Evolutionary conservation across 352 stramenopile species (phyloP), one percentile per base, ranked within the genome.

Genomic region (Phytophthora gonapodyides): DNA sequence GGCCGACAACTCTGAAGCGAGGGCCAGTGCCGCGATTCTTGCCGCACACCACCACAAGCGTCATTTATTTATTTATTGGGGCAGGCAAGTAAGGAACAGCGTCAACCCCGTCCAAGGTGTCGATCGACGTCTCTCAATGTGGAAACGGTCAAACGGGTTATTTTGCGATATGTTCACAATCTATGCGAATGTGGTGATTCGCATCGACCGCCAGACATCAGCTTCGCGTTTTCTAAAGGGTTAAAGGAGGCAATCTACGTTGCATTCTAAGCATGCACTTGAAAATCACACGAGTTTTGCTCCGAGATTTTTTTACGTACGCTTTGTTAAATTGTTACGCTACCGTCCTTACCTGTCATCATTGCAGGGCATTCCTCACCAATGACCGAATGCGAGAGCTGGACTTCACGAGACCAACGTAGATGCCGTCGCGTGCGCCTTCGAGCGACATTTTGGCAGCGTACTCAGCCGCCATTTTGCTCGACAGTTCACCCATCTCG

Each of bases 31-130:
- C 24, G 53, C n/a, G 15, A 17, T 71, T 68, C 56, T 63, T 63
- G 41, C 17, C 57, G 21, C 15, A 54, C n/a, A 53, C 49, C 57
- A 50, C 49, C 19, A 37, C 24, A 53, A 61, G 55, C 46, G 41
- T 69, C 53, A 69, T 69, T 69, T 73, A 73, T 69, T 73, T 73
- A 65, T 73, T 72, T 73, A 66, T 69, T 73, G 49, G 47, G 43
- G 54, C 38, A 53, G 7, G 48, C 34, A 21, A 61, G 15, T 30
- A 58, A 52, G 50, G 56, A 61, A 31, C 17, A 30, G 42, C 19
- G 41, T 30, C 30, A 40, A 42, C 5, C 35, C 12, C 11, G 15
- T 13, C n/a, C 9, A 57, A 48, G 16, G 38, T 19, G 13, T 36
- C 30, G n/a, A n/a, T n/a, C n/a, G n/a, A n/a, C n/a, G n/a, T n/a